These are phyloP conservation scores for Flagelloscypha sp. DNA, from an alignment of 768 basidiomycete genomes.

Conservation along the genomic window DNA sequence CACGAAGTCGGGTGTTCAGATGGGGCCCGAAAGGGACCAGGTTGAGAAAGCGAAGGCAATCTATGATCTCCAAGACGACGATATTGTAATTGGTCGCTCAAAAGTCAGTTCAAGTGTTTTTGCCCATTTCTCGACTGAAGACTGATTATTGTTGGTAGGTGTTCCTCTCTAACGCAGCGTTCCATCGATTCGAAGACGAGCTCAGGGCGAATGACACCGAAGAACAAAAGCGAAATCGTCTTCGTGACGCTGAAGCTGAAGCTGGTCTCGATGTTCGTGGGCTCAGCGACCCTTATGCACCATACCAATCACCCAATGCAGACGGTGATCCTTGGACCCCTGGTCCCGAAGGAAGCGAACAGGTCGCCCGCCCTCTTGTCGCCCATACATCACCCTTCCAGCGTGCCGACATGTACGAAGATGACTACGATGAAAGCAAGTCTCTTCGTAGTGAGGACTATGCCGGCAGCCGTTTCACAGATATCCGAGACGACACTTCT, in stretches of 20 bases:
- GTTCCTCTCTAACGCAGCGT: slow-evolving; percentile 78
- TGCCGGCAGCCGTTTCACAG: slow-evolving; percentile 73
- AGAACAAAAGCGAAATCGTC: slow-evolving; percentile 73
- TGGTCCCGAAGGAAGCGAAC: slow-evolving; percentile 46
- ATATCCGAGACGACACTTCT: slow-evolving; percentile 71
- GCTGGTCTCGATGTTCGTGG: slow-evolving; percentile 55
- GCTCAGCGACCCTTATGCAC: slow-evolving; percentile 65
- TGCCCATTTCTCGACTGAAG: background rate
- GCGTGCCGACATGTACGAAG: slow-evolving; percentile 66
- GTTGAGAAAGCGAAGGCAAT: slow-evolving; percentile 51
- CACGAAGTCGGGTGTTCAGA: slow-evolving; percentile 43
- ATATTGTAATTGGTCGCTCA: slow-evolving; percentile 73
- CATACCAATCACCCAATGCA: slow-evolving; percentile 51
- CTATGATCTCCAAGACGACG: slow-evolving; percentile 53
- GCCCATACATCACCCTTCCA: slow-evolving; percentile 76
- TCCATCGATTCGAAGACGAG: slow-evolving; percentile 84
- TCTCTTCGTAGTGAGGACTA: slow-evolving; percentile 71
- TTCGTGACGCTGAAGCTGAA: slow-evolving; percentile 69
- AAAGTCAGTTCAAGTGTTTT: slow-evolving; percentile 48
- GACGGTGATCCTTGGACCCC: slow-evolving; percentile 29
- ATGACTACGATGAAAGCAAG: slow-evolving; percentile 69
- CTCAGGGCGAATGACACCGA: slow-evolving; percentile 78
- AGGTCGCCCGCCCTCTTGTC: slow-evolving; percentile 80
- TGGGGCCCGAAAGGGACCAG: slow-evolving; percentile 52
- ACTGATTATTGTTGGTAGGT: slow-evolving; percentile 40